Conservation (phyloP, 192 early-diverging fungal species). For the Powellomyces hirtus region DNA sequence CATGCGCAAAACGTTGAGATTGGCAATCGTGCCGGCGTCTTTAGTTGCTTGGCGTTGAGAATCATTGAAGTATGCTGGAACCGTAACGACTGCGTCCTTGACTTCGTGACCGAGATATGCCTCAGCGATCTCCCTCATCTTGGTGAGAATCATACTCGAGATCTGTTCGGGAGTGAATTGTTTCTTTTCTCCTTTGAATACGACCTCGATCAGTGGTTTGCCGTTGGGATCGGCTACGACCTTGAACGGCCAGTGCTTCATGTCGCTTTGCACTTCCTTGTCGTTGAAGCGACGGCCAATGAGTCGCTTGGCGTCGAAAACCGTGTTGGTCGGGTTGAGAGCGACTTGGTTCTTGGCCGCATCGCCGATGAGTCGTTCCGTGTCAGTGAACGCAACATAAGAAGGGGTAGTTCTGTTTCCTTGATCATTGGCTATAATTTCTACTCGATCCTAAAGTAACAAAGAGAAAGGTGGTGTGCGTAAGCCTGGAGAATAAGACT, state of each 20-base stretch:
- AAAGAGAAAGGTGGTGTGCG: too few relatives aligned
- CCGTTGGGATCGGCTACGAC: slow-evolving; percentile 72
- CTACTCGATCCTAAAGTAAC: slow-evolving; percentile 58
- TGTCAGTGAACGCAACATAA: slow-evolving; percentile 95
- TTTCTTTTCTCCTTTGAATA: slow-evolving; percentile 97
- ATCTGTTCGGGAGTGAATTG: slow-evolving; percentile 88
- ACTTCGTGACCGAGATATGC: slow-evolving; percentile 75
- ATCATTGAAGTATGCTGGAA: slow-evolving; percentile 93
- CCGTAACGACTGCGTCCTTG: slow-evolving; percentile 86
- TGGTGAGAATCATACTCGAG: slow-evolving; percentile 87
- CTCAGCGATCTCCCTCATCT: slow-evolving; percentile 94
- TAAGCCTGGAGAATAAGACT: too few relatives aligned
- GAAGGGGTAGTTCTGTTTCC: slow-evolving; percentile 98
- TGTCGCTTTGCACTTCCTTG: slow-evolving; percentile 93
- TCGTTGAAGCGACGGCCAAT: slow-evolving; percentile 93
- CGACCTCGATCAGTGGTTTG: slow-evolving; percentile 86
- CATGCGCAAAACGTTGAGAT: slow-evolving; percentile 91
- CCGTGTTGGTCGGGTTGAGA: slow-evolving; percentile 91
- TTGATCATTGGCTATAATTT: slow-evolving; percentile 98
- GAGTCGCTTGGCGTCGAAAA: slow-evolving; percentile 98
- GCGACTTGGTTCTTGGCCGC: slow-evolving; percentile 99
- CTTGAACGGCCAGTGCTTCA: slow-evolving; percentile 99
- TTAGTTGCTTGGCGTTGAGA: slow-evolving; percentile 96
- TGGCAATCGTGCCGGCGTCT: slow-evolving; percentile 89
- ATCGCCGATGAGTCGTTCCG: slow-evolving; percentile 97